Evolutionary conservation across 2,329 filamentous ascomycete genomes (phyloP).

Genomic region (Didymella arachidicola): DNA sequence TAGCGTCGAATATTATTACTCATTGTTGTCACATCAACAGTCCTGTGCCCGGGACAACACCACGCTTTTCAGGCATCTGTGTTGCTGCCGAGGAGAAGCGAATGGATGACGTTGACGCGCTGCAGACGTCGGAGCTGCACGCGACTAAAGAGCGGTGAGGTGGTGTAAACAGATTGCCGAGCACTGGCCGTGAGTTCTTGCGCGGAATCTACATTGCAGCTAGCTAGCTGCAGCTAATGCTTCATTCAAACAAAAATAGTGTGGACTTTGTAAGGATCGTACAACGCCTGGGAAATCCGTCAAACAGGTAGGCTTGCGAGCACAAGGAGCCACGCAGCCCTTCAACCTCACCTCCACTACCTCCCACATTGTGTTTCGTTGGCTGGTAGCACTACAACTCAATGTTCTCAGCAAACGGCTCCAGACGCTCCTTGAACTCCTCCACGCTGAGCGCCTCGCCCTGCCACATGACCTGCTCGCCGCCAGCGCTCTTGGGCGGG

Average conservation of each 20-base stretch:
- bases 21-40: slow-evolving; percentile 16
- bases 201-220: neutral
- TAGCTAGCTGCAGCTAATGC: neutral
- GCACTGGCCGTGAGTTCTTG: slow-evolving; percentile 9
- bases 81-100: neutral
- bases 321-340: neutral
- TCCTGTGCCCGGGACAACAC: slow-evolving; percentile 18
- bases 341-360: slow-evolving; percentile 5
- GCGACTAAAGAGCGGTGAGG: slow-evolving; percentile 22
- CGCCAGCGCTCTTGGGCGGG: slow-evolving; percentile 67
- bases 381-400: slow-evolving; percentile 38
- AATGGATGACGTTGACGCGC: slow-evolving; percentile 4
- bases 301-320: slow-evolving; percentile 11
- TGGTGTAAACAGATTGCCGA: slow-evolving; percentile 6
- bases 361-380: neutral
- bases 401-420: slow-evolving; percentile 43
- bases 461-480: slow-evolving; percentile 47
- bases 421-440: slow-evolving; percentile 64
- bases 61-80: slow-evolving; percentile 15
- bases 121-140: neutral
- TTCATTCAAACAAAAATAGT: neutral
- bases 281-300: slow-evolving; percentile 5
- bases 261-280: slow-evolving; percentile 12
- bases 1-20: slow-evolving; percentile 23
- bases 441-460: slow-evolving; percentile 65